A percentile compares a stretch with the other conserved stretches of the same genome.
Evolutionary conservation across 805 yeast species (phyloP).

Genomic region (Starmerella cellae): DNA sequence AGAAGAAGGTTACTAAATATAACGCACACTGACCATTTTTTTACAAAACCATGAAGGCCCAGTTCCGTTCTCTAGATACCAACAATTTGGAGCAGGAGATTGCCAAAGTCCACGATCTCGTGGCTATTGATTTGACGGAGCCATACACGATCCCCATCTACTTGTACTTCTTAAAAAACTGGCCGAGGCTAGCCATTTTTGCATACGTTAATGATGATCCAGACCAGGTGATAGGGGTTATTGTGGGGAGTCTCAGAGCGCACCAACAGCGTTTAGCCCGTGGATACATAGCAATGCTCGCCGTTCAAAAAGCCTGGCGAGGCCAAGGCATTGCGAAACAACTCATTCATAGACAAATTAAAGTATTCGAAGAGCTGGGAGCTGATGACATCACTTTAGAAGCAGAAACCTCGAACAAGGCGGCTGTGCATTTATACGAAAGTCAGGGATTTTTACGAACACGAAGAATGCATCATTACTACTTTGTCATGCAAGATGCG

Average conservation of each 20-base stretch:
- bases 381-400: constrained; percentile 91
- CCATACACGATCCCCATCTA: constrained; percentile 92
- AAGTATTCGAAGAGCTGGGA: constrained; percentile 45
- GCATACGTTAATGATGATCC: constrained; percentile 29
- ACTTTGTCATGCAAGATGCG: constrained; percentile 87
- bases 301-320: constrained; percentile 57
- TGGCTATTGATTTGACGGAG: constrained; percentile 68
- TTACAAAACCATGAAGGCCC: constrained; percentile 2
- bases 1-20: no score
- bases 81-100: constrained; percentile 25
- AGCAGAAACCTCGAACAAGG: constrained; percentile 69
- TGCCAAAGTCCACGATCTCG: constrained; percentile 32
- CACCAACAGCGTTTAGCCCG: constrained; percentile 63
- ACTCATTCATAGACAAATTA: constrained; percentile 49
- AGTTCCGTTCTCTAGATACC: constrained; percentile 17
- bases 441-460: constrained; percentile 61
- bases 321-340: constrained; percentile 72
- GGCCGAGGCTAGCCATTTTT: constrained; percentile 75
- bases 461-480: constrained; percentile 72
- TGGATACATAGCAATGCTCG: constrained; percentile 95
- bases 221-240: constrained; percentile 47
- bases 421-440: constrained; percentile 59
- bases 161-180: constrained; percentile 72
- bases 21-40: no score
- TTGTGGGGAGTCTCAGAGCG: constrained; percentile 66